phyloP scores from a whole-genome alignment of 306 rosid genomes.

The Pterocarpus santalinus region DNA sequence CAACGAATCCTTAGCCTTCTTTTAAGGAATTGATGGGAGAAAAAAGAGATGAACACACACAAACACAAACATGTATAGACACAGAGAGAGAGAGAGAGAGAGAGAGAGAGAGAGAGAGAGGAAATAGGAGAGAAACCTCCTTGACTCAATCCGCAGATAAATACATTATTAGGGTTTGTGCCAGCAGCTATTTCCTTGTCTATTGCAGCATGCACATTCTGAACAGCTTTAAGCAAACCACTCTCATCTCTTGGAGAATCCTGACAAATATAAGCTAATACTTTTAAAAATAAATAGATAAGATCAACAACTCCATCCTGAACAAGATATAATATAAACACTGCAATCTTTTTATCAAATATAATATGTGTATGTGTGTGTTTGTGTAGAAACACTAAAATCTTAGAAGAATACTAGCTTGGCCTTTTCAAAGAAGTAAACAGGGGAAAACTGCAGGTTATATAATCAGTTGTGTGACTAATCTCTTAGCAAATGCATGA shows the following conservation, averaged over 20 bases:
- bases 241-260: conserved; percentile 76
- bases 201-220: conserved; percentile 77
- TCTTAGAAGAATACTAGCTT: conserved; percentile 2
- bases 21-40: conserved; percentile 15
- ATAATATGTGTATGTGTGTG: too few relatives aligned
- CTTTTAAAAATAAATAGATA: conserved; percentile 15
- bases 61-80: neutral
- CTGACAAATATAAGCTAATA: conserved; percentile 53
- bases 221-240: conserved; percentile 78
- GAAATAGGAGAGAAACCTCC: conserved; percentile 67
- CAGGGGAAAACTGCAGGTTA: neutral
- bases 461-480: neutral
- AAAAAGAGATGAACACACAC: neutral
- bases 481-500: neutral
- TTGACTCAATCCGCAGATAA: conserved; percentile 95
- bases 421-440: neutral
- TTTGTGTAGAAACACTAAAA: too few relatives aligned
- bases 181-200: conserved; percentile 90
- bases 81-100: neutral
- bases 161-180: conserved; percentile 75
- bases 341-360: neutral
- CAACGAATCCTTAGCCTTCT: too few relatives aligned
- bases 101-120: neutral
- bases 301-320: conserved; percentile 30
- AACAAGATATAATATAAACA: conserved; percentile 12